Conservation (phyloP, 495 filamentous ascomycete genomes). For the Podospora didyma region DNA sequence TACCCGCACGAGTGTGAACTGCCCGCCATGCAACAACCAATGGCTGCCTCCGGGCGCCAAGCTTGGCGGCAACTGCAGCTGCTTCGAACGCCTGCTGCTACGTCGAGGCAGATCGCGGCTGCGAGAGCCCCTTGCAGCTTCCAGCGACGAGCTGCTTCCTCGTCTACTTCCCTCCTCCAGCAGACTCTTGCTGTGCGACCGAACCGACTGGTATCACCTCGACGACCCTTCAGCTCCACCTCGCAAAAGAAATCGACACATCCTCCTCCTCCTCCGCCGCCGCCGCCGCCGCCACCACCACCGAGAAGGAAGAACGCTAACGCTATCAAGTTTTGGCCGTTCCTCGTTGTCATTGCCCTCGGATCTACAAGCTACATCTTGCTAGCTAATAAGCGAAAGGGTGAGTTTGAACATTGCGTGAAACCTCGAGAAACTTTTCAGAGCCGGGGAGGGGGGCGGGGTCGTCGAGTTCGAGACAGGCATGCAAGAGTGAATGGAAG, state of each 20-base stretch:
- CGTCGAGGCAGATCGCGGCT: background rate
- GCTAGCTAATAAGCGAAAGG: conserved; percentile 33
- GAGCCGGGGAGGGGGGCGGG: too few species aligned
- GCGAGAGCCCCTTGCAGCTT: conserved; percentile 2
- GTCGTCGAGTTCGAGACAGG: too few species aligned
- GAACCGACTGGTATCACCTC: background rate
- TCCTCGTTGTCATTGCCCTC: conserved; percentile 42
- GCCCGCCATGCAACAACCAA: conserved; percentile 15
- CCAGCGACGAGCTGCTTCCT: conserved; percentile 6
- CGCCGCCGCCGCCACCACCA: conserved; percentile 17
- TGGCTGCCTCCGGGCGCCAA: conserved; percentile 26
- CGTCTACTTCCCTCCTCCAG: background rate
- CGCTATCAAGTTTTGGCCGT: conserved; percentile 47
- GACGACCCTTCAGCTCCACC: conserved; percentile 28
- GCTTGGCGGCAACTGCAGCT: conserved; percentile 29
- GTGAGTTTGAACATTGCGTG: conserved; percentile 8
- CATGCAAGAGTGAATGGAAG: too few species aligned
- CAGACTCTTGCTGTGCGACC: background rate
- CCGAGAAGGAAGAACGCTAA: conserved; percentile 26
- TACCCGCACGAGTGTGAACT: too few species aligned
- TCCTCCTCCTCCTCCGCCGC: conserved; percentile 20
- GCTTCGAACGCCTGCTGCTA: background rate
- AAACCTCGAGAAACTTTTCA: too few species aligned
- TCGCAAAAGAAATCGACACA: conserved; percentile 10
- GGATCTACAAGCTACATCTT: conserved; percentile 45